A percentile compares a stretch with the other conserved stretches of the same genome.
These are phyloP conservation scores for Aspergillus tanneri DNA, from an alignment of 2,329 filamentous ascomycete genomes.

Conservation along the genomic window DNA sequence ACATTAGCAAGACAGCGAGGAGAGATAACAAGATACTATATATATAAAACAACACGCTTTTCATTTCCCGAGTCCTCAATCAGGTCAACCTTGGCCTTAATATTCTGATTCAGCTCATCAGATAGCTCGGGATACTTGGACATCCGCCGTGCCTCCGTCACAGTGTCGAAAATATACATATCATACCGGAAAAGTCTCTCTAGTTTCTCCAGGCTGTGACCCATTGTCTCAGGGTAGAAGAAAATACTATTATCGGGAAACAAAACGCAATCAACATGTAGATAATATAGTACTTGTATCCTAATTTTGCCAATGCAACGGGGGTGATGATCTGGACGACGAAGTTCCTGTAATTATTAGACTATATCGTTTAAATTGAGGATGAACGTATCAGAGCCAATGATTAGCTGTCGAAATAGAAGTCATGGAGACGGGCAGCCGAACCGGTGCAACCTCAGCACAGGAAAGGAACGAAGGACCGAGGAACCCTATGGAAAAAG, in stretches of 20 bases:
- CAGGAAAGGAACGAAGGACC: slow-evolving; percentile 8
- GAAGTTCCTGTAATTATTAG: slow-evolving; percentile 6
- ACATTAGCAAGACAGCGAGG: too few species aligned
- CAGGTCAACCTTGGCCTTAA: not conserved
- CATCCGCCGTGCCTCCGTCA: not conserved
- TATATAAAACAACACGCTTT: not conserved
- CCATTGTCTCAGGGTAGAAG: slow-evolving; percentile 16
- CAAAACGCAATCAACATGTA: slow-evolving; percentile 5
- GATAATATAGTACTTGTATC: slow-evolving; percentile 11
- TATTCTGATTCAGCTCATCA: not conserved
- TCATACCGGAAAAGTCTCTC: slow-evolving; percentile 6
- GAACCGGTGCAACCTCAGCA: slow-evolving; percentile 9
- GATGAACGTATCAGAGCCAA: slow-evolving; percentile 10
- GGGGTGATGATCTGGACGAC: slow-evolving; percentile 10
- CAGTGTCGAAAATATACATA: slow-evolving; percentile 5
- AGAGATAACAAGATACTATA: too few species aligned
- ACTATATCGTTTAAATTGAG: not conserved
- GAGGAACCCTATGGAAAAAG: slow-evolving; percentile 12
- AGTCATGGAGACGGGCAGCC: slow-evolving; percentile 8
- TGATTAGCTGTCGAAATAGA: slow-evolving; percentile 12
- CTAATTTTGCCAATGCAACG: slow-evolving; percentile 7
- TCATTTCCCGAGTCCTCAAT: not conserved
- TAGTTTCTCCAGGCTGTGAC: slow-evolving; percentile 10
- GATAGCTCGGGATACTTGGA: not conserved
- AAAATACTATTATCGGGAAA: slow-evolving; percentile 8